Evolutionary conservation across 352 stramenopile genomes (phyloP).

Genomic region (Blastocystis hominis): DNA sequence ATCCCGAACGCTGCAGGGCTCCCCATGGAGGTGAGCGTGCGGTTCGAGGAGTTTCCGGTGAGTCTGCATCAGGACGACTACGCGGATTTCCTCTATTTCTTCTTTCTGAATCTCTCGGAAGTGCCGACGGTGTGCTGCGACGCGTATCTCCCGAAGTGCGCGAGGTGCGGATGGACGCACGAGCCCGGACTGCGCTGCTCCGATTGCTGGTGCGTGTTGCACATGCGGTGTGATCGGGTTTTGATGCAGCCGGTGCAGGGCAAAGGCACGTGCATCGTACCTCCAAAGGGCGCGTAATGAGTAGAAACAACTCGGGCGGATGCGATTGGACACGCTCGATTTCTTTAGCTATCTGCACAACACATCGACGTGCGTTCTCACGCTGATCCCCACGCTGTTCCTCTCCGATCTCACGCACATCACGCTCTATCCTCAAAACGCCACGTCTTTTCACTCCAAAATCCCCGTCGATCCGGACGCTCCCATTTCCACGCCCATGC

Average conservation of each 20-base stretch:
- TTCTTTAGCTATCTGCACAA: slow-evolving; percentile 26
- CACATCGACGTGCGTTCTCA: neutral
- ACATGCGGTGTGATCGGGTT: neutral
- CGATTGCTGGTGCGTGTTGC: slow-evolving; percentile 29
- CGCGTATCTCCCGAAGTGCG: neutral
- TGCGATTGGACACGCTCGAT: neutral
- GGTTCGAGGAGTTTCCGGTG: neutral
- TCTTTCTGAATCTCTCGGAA: slow-evolving; percentile 49
- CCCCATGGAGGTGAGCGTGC: neutral
- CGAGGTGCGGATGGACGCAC: neutral
- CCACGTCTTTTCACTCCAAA: neutral
- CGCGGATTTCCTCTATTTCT: slow-evolving; percentile 9
- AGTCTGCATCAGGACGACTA: neutral
- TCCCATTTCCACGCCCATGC: neutral
- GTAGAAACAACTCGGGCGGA: neutral
- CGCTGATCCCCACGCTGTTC: neutral
- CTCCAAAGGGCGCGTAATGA: neutral
- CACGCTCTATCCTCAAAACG: neutral
- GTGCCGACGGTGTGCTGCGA: neutral
- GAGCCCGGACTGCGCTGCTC: neutral
- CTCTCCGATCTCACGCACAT: neutral
- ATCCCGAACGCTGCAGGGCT: slow-evolving; percentile 19
- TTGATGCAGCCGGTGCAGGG: neutral
- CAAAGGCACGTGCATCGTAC: neutral
- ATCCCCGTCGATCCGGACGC: neutral